These are phyloP conservation scores for Canavalia ensiformis DNA, from an alignment of 306 rosid genomes.

Conservation along the genomic window DNA sequence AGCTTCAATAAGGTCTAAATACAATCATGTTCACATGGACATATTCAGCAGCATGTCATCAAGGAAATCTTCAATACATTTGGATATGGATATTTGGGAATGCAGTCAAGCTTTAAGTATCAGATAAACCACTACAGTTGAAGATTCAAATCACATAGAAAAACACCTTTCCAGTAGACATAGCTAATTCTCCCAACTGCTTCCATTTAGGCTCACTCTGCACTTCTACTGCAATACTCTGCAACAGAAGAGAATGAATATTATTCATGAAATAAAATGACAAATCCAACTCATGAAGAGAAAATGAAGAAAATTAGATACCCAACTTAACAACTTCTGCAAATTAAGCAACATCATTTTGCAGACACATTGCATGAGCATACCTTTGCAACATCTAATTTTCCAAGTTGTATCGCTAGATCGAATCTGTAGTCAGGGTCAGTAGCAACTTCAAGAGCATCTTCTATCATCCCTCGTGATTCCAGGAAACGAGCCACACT, in stretches of 20 bases:
- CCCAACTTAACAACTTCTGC: slow-evolving; percentile 36
- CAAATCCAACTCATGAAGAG: slow-evolving; percentile 37
- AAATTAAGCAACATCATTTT: slow-evolving; percentile 27
- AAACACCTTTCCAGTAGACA: slow-evolving; percentile 91
- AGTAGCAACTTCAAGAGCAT: slow-evolving; percentile 96
- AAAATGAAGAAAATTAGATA: slow-evolving; percentile 15
- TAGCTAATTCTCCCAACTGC: slow-evolving; percentile 98
- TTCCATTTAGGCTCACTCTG: slow-evolving; percentile 97
- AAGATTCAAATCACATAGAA: slow-evolving; percentile 38
- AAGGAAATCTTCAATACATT: slow-evolving; percentile 32
- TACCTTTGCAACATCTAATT: slow-evolving; percentile 94
- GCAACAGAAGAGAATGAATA: slow-evolving; percentile 36
- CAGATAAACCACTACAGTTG: slow-evolving; percentile 9
- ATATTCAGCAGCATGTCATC: slow-evolving; percentile 42
- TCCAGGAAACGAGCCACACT: slow-evolving; percentile 99
- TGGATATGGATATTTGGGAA: slow-evolving; percentile 39
- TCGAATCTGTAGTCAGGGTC: slow-evolving; percentile 98
- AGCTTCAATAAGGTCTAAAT: slow-evolving; percentile 31
- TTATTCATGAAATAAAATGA: slow-evolving; percentile 38
- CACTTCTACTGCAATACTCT: slow-evolving; percentile 85
- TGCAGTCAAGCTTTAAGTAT: slow-evolving; percentile 10
- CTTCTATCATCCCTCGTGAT: slow-evolving; percentile 98
- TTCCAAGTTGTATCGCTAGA: slow-evolving; percentile 93
- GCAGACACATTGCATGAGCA: slow-evolving; percentile 42
- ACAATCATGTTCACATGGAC: slow-evolving; percentile 27